Conservation (phyloP, 805 yeast species). For the Candida gorgasii region DNA sequence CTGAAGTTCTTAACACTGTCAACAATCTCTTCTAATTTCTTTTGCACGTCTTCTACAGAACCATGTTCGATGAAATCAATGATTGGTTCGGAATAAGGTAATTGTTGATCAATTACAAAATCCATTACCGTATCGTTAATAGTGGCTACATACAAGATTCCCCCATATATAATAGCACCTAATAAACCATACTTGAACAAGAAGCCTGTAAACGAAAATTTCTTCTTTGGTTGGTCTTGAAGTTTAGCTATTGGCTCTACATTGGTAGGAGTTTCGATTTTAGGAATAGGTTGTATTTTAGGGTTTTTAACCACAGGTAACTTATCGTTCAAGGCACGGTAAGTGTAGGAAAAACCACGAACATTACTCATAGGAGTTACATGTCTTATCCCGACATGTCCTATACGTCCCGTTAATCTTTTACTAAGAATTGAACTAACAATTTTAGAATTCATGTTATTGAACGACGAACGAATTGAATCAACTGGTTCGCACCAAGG, state of each 20-base stretch:
- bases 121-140: constrained; percentile 46
- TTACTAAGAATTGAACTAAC: constrained; percentile 1
- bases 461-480: background rate
- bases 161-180: constrained; percentile 36
- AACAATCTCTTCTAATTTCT: constrained; percentile 19
- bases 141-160: constrained; percentile 41
- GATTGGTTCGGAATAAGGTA: constrained; percentile 44
- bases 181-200: constrained; percentile 30
- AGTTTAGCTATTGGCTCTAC: background rate
- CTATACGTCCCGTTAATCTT: background rate
- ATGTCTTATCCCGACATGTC: background rate
- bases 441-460: constrained; percentile 1
- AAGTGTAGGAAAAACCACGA: background rate
- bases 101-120: constrained; percentile 43
- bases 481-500: constrained; percentile 1
- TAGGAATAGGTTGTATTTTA: constrained; percentile 4
- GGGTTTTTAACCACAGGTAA: background rate
- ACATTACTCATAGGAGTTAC: background rate
- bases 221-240: constrained; percentile 20
- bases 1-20: constrained; percentile 18
- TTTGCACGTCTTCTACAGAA: constrained; percentile 31
- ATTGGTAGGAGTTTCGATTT: constrained; percentile 2
- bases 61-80: constrained; percentile 40
- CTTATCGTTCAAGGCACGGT: background rate
- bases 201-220: constrained; percentile 31